A percentile compares a stretch with the other conserved stretches of the same genome.
These are phyloP conservation scores for Leucoagaricus sp. DNA, from an alignment of 1,284 basidiomycete genomes.

Conservation along the genomic window DNA sequence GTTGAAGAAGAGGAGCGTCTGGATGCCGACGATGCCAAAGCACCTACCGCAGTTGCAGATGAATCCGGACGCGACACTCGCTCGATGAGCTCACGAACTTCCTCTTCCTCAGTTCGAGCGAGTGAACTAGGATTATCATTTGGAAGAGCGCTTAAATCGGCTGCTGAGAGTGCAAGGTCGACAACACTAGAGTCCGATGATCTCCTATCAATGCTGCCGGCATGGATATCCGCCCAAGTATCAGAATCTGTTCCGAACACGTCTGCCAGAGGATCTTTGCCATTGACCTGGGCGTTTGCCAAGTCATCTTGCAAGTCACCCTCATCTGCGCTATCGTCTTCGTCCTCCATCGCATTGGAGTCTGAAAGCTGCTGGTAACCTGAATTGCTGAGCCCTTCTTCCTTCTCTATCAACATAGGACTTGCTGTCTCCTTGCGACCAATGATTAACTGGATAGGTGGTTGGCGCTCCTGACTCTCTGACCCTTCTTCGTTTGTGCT, in stretches of 20 bases:
- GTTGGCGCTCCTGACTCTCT: conserved; percentile 22
- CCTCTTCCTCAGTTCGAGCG: conserved; percentile 34
- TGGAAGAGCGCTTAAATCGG: conserved; percentile 42
- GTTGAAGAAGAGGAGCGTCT: conserved; percentile 28
- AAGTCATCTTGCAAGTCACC: conserved; percentile 30
- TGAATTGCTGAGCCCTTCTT: conserved; percentile 3
- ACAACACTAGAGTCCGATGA: conserved; percentile 46
- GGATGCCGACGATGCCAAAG: background rate
- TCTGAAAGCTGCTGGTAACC: conserved; percentile 9
- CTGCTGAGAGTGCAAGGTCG: conserved; percentile 53
- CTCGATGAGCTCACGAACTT: conserved; percentile 47
- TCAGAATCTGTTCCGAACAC: conserved; percentile 59
- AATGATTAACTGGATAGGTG: conserved; percentile 53
- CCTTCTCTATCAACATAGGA: conserved; percentile 21
- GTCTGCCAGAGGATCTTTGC: conserved; percentile 38
- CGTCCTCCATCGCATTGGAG: background rate
- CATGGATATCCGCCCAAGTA: conserved; percentile 58
- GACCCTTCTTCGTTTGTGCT: conserved; percentile 20
- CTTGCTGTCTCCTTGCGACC: conserved; percentile 46
- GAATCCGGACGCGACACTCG: conserved; percentile 34
- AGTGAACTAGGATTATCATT: conserved; percentile 28
- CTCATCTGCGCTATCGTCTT: conserved; percentile 4
- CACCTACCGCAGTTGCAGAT: background rate
- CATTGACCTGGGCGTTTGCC: conserved; percentile 25
- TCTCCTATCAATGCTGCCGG: conserved; percentile 26